Evolutionary conservation across 331 rosid genomes (phyloP).

Genomic region (Acacia pycnantha): DNA sequence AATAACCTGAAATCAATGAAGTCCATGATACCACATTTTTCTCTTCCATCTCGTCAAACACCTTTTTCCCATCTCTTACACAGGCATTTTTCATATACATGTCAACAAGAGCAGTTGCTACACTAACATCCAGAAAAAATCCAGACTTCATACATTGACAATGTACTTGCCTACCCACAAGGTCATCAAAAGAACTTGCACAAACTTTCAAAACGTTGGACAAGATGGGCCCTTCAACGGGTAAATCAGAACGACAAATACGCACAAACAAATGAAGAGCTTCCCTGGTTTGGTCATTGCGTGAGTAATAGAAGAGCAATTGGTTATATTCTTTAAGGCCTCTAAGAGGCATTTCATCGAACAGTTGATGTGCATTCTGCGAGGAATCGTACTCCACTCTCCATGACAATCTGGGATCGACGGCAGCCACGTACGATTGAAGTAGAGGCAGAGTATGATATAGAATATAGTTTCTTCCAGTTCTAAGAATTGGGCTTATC

Average conservation of each 20-base stretch:
- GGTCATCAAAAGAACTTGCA: constrained; percentile 40
- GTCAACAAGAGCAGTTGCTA: constrained; percentile 63
- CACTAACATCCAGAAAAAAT: constrained; percentile 47
- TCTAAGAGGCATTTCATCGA: constrained; percentile 45
- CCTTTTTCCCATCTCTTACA: constrained; percentile 54
- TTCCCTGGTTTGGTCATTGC: constrained; percentile 37
- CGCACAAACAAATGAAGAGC: constrained; percentile 42
- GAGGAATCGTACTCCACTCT: background rate
- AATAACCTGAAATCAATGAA: constrained; percentile 58
- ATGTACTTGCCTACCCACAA: constrained; percentile 55
- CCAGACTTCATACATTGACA: constrained; percentile 60
- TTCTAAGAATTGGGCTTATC: constrained; percentile 30
- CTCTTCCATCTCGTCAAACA: constrained; percentile 63
- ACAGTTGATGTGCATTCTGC: constrained; percentile 41
- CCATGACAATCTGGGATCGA: background rate
- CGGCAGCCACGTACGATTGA: background rate
- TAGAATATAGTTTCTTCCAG: constrained; percentile 15
- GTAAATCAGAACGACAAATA: constrained; percentile 38
- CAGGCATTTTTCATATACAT: constrained; percentile 68
- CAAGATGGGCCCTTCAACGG: constrained; percentile 40
- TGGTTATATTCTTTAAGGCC: constrained; percentile 30
- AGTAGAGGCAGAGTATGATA: constrained; percentile 5
- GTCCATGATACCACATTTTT: constrained; percentile 75
- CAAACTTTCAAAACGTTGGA: constrained; percentile 54
- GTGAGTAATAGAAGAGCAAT: constrained; percentile 47